Conservation (phyloP, 2,329 filamentous ascomycete genomes). For the Dothideomycetes sp. region DNA sequence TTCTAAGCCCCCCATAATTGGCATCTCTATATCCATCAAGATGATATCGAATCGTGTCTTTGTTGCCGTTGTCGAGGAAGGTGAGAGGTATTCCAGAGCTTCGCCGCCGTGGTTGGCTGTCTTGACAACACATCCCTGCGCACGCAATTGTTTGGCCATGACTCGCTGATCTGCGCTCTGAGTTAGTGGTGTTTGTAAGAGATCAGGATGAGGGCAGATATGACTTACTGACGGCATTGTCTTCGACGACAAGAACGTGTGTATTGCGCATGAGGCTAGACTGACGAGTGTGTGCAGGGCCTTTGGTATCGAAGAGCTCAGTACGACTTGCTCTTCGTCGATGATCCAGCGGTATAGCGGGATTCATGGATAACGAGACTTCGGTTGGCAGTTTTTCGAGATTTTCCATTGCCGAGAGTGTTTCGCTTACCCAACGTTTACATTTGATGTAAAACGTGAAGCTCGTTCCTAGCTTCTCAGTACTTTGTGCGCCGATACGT, state of each 20-base stretch:
- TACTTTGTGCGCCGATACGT: slow-evolving; percentile 53
- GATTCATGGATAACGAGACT: background rate
- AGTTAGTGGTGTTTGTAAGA: too few species aligned
- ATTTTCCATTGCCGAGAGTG: background rate
- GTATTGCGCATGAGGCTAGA: background rate
- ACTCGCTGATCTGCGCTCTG: slow-evolving; percentile 19
- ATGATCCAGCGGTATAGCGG: too few species aligned
- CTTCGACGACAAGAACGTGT: slow-evolving; percentile 21
- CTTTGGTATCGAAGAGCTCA: slow-evolving; percentile 12
- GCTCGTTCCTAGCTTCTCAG: slow-evolving; percentile 49
- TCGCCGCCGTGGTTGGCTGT: slow-evolving; percentile 22
- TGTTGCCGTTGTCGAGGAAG: slow-evolving; percentile 3
- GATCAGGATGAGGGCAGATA: too few species aligned
- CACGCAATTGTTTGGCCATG: slow-evolving; percentile 21
- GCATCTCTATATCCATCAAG: slow-evolving; percentile 19
- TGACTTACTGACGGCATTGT: slow-evolving; percentile 25
- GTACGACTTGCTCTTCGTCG: slow-evolving; percentile 10
- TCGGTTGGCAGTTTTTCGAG: background rate
- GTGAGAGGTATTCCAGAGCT: slow-evolving; percentile 20
- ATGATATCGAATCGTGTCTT: slow-evolving; percentile 9
- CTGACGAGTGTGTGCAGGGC: slow-evolving; percentile 13
- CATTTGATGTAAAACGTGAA: slow-evolving; percentile 59
- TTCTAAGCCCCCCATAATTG: slow-evolving; percentile 22
- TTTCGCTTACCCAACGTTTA: slow-evolving; percentile 31
- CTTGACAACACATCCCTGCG: slow-evolving; percentile 20